Conservation (phyloP, 2,329 filamentous ascomycete species). For the Alternaria atra region DNA sequence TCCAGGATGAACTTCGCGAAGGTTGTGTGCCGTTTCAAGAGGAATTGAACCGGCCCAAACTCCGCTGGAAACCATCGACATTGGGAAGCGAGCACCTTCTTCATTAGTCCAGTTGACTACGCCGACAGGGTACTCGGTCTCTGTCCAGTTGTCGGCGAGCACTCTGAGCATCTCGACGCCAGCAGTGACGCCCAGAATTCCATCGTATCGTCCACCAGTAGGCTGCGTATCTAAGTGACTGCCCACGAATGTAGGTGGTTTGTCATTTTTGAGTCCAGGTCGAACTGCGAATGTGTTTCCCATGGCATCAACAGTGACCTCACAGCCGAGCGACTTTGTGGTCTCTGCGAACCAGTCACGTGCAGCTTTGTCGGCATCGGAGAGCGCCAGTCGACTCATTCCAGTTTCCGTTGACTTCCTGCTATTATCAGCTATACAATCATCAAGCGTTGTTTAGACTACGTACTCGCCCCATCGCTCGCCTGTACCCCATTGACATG, state of each 20-base stretch:
- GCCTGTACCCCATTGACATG: slow-evolving; percentile 72
- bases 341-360: slow-evolving; percentile 79
- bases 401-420: slow-evolving; percentile 71
- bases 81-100: slow-evolving; percentile 82
- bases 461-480: slow-evolving; percentile 71
- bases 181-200: slow-evolving; percentile 77
- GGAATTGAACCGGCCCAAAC: slow-evolving; percentile 78
- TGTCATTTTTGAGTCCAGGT: slow-evolving; percentile 66
- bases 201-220: slow-evolving; percentile 75
- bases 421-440: slow-evolving; percentile 10
- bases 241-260: slow-evolving; percentile 72
- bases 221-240: slow-evolving; percentile 69
- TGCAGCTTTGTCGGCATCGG: slow-evolving; percentile 74
- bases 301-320: slow-evolving; percentile 75
- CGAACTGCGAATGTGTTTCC: slow-evolving; percentile 82
- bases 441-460: background rate
- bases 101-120: slow-evolving; percentile 86
- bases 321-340: slow-evolving; percentile 70
- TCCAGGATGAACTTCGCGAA: slow-evolving; percentile 69
- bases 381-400: slow-evolving; percentile 78
- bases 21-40: slow-evolving; percentile 66
- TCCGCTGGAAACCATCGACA: slow-evolving; percentile 76
- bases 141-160: slow-evolving; percentile 71
- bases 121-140: slow-evolving; percentile 76
- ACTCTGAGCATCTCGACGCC: slow-evolving; percentile 76